Evolutionary conservation across 2,329 filamentous ascomycete species (phyloP).

Genomic region (Blumeria graminis): DNA sequence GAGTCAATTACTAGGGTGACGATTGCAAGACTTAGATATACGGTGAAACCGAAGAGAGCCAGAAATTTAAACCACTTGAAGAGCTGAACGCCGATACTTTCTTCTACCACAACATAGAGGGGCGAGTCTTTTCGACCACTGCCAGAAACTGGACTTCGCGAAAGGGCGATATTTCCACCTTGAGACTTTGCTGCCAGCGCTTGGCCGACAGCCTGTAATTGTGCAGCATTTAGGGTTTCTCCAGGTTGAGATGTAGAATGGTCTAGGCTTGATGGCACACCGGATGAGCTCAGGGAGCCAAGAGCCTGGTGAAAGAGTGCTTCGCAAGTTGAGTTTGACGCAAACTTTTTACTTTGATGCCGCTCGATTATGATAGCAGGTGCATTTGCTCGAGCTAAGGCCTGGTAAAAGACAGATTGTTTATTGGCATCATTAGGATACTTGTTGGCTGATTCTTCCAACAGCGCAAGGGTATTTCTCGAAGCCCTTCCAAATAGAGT

Average conservation of each 20-base stretch:
- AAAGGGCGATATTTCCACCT: constrained; percentile 36
- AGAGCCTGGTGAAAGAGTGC: constrained; percentile 58
- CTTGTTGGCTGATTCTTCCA: constrained; percentile 81
- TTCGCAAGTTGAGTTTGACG: constrained; percentile 54
- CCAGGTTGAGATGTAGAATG: constrained; percentile 8
- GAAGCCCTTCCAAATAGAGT: constrained; percentile 15
- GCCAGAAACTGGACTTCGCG: constrained; percentile 22
- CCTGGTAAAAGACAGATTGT: constrained; percentile 85
- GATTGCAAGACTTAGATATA: constrained; percentile 56
- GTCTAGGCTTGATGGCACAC: constrained; percentile 4
- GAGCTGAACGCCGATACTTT: constrained; percentile 52
- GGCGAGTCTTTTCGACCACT: constrained; percentile 58
- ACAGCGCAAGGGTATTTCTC: constrained; percentile 48
- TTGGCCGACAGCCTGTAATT: constrained; percentile 58
- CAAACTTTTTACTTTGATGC: constrained; percentile 68
- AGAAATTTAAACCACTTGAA: constrained; percentile 88
- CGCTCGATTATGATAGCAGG: constrained; percentile 78
- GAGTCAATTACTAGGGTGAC: constrained; percentile 67
- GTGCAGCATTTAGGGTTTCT: constrained; percentile 27
- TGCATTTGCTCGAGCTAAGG: constrained; percentile 77
- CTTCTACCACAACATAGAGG: constrained; percentile 90
- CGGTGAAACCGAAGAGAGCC: constrained; percentile 50
- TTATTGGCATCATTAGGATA: constrained; percentile 69
- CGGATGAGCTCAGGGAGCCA: constrained; percentile 26
- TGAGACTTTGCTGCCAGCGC: constrained; percentile 50